A percentile compares a stretch with the other conserved stretches of the same genome.
Conservation (phyloP, 2,329 filamentous ascomycete species). For the Fusarium subglutinans region DNA sequence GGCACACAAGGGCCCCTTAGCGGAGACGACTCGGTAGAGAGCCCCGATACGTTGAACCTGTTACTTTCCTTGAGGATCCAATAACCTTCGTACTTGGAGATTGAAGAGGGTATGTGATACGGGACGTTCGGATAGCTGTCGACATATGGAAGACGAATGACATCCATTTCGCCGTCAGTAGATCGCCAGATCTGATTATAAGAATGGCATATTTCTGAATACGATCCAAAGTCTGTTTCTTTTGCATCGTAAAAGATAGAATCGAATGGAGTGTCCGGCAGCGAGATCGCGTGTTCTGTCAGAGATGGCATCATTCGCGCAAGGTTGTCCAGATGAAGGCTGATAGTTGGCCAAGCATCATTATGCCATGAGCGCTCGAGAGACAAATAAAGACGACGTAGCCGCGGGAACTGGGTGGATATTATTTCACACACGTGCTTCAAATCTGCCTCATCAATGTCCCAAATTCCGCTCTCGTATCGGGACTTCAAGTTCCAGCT, state of each 20-base stretch:
- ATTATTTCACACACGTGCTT: fast-evolving
- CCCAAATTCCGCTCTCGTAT: fast-evolving
- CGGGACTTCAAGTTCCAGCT: neutral
- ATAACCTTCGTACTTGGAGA: fast-evolving
- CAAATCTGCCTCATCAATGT: neutral
- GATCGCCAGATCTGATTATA: neutral
- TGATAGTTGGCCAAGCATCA: neutral
- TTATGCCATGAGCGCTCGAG: fast-evolving
- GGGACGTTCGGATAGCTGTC: fast-evolving
- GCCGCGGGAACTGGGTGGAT: neutral
- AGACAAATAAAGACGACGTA: neutral
- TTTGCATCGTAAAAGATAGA: neutral
- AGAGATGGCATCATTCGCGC: neutral
- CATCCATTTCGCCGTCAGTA: neutral
- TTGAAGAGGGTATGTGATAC: fast-evolving
- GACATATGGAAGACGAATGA: neutral
- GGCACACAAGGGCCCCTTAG: no score
- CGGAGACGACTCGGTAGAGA: no score
- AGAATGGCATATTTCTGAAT: neutral
- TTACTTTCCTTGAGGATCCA: neutral
- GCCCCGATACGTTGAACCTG: no score
- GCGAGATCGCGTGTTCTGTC: neutral
- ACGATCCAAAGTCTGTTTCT: neutral
- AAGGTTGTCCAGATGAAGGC: neutral
- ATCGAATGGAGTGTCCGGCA: neutral